Conservation (phyloP, 129 eudicot genomes). For the Centella asiatica region DNA sequence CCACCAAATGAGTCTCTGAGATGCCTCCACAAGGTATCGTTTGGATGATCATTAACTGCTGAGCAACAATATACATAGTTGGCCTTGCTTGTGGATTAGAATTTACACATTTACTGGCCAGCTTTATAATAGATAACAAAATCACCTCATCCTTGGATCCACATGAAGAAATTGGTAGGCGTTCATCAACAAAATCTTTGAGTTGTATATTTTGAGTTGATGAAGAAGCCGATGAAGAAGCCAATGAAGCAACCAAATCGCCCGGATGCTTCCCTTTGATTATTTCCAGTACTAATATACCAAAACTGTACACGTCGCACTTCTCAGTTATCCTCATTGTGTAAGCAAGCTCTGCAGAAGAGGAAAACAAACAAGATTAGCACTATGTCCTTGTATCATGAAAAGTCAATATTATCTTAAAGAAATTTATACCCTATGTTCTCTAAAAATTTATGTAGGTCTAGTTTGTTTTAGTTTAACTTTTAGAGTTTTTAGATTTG, state of each 20-base stretch:
- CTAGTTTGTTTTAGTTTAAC: too few species aligned
- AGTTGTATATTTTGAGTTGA: background rate
- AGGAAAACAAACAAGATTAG: background rate
- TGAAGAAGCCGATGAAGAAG: background rate
- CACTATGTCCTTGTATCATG: too few species aligned
- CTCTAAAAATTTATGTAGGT: too few species aligned
- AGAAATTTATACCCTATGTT: too few species aligned
- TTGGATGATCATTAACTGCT: background rate
- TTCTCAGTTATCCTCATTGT: conserved; percentile 17
- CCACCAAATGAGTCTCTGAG: too few species aligned
- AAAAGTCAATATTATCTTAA: too few species aligned
- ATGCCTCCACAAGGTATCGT: too few species aligned
- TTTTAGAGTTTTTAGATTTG: too few species aligned
- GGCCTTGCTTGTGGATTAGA: conserved; percentile 12
- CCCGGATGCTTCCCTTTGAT: conserved; percentile 19
- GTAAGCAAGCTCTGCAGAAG: conserved; percentile 15
- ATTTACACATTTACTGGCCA: conserved; percentile 3
- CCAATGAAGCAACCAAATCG: background rate
- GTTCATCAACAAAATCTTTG: background rate
- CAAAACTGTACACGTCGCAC: conserved; percentile 22
- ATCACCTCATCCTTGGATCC: background rate
- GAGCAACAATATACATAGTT: conserved; percentile 8
- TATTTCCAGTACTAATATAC: conserved; percentile 14
- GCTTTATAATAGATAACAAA: background rate
- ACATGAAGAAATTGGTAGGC: background rate